phyloP scores from a whole-genome alignment of 2,329 filamentous ascomycete species.

The Penicillium janthinellum region DNA sequence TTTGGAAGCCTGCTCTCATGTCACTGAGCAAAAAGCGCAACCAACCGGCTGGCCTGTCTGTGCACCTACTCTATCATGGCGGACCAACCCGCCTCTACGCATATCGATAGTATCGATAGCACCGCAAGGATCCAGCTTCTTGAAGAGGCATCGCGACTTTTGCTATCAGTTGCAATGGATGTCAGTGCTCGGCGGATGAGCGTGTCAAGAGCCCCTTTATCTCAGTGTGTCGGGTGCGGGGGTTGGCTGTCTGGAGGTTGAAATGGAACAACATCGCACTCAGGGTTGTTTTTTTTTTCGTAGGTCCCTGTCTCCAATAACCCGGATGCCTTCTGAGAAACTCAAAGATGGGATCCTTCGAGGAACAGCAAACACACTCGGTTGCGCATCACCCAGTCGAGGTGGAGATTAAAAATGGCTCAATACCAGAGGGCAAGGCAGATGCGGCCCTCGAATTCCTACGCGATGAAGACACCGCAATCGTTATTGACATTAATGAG shows the following conservation, averaged over 20 bases:
- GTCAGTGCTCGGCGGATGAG: background rate
- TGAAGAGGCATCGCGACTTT: conserved; percentile 2
- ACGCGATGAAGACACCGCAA: conserved; percentile 28
- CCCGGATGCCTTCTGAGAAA: background rate
- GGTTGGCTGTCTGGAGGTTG: conserved; percentile 2
- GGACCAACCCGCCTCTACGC: conserved; percentile 2
- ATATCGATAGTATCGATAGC: background rate
- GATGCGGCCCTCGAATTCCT: conserved; percentile 44
- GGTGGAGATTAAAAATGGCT: conserved; percentile 20
- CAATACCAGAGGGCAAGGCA: conserved; percentile 27
- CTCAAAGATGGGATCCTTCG: conserved; percentile 2
- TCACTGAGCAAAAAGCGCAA: background rate
- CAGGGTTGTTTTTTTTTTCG: background rate
- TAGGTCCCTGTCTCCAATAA: background rate
- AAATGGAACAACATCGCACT: conserved; percentile 3
- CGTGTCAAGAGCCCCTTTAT: background rate
- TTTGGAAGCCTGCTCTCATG: background rate
- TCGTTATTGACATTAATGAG: conserved; percentile 32
- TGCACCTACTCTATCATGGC: conserved; percentile 4
- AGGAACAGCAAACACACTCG: conserved; percentile 2
- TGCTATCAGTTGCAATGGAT: conserved; percentile 3
- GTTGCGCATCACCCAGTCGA: conserved; percentile 11
- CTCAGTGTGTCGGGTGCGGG: background rate
- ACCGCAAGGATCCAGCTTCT: background rate
- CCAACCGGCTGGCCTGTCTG: conserved; percentile 6